Evolutionary conservation across 495 filamentous ascomycete species (phyloP), one percentile per base, ranked within the genome.

Genomic region (Geoglossum glabrum): DNA sequence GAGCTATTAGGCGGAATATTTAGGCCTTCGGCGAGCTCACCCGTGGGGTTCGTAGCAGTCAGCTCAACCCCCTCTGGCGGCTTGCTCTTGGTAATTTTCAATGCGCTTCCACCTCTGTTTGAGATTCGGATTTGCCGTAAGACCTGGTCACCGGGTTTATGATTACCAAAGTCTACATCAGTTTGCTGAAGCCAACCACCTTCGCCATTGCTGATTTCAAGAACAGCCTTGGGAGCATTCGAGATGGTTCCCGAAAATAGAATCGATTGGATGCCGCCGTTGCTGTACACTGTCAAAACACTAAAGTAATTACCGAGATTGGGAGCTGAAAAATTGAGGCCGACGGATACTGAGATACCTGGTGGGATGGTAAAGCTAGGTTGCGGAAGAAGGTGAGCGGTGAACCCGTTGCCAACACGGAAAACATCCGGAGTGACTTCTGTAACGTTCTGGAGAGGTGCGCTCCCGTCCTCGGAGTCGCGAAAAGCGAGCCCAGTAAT

Each of bases 61-160:
- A 55, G 13, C 13, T 50, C 46, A 23, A 33, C 52, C 19, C 52
- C 52, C 25, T 25, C 21, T 21, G 52, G 52, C 6, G 11, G 59
- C 57, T 69, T 69, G 57, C 63, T 65, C 58, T 70, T 70, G 17
- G 66, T 67, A 51, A 70, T 65, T 13, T 54, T 62, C 40, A 72
- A 62, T 45, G 63, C 61, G 13, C 66, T 69, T 11, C 70, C 70
- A 34, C 70, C 70, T 8, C 34, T 63, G 52, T 71, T 71, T 19
- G 61, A 66, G 43, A 71, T 61, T 30, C 68, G 64, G 34, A 72
- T 66, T 9, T 61, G 58, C 17, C 62, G 58, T 15, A 58, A 58
- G 6, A 61, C 25, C 0, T 64, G 66, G 15, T 58, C 61, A 9
- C 68, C 66, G n/a, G 66, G 60, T 11, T 59, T 11, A n/a, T 64